Base-by-base conservation (phyloP, 1,284 basidiomycete genomes). In the Boletus semigastroideus region DNA sequence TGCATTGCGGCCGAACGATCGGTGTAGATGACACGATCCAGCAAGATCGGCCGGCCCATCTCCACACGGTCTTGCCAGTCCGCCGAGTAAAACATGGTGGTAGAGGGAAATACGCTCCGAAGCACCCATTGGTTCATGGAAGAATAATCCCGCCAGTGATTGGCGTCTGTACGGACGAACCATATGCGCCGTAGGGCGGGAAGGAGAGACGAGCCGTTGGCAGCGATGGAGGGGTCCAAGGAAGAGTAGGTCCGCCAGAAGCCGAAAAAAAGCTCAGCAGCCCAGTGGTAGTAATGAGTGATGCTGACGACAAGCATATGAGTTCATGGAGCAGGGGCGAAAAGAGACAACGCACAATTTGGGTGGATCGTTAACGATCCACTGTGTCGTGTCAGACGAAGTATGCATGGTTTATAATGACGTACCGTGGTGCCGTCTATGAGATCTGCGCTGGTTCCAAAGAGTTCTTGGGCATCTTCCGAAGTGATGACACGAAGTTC, bases 161-260 rank as follows among this genome's bases (percentile, higher is more conserved):
- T 78, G 6, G 82, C 81, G 51, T 86, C 82, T 17, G 88, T 71
- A 58, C 87, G 85, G 38, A 83, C 78, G 70, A 94, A 92, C 58
- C 92, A 72, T 59, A 94, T 72, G 9, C 87, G 85, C 1, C 85
- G 79, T 0, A 87, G 82, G 1, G 86, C 76, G 0, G 89, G 87
- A 19, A 95, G 83, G 1, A 76, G 72, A 2, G 86, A 86, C 43
- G 79, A 77, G 19, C 90, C 91, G 36, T 77, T 72, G 0, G 78
- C 59, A 11, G 83, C 70, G 55, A 93, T 91, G 22, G 72, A 73
- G 1, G 80, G 49, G 33, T 93, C 91, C 16, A 94, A 76, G 1
- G 88, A 85, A 31, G 90, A 82, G 65, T 94, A 94, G 0, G 91
- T 85, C 20, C 91, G 79, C 92, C 92, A 94, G 58, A 94, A 80